Evolutionary conservation across 2,329 filamentous ascomycete species (phyloP).

Genomic region (Ambrosiella cleistominuta): DNA sequence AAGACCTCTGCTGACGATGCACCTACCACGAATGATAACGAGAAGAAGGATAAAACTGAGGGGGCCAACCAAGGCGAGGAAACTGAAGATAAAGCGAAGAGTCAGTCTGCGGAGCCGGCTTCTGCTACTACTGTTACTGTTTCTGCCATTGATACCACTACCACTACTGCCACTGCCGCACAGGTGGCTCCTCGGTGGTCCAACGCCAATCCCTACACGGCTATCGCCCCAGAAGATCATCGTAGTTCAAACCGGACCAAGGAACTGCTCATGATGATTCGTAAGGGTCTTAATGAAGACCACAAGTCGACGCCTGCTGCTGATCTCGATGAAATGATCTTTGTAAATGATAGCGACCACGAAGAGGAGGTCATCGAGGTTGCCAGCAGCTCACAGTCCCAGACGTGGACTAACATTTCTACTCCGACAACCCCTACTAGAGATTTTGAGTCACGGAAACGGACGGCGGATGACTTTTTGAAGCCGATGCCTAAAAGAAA

Average conservation of each 20-base stretch:
- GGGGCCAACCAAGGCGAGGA: neutral
- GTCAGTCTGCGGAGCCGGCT: neutral
- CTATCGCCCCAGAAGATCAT: conserved; percentile 38
- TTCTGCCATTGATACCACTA: no score
- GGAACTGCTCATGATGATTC: conserved; percentile 79
- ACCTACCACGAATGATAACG: neutral
- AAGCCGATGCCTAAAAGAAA: conserved; percentile 37
- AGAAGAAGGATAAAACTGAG: neutral
- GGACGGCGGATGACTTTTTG: conserved; percentile 53
- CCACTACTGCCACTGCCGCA: neutral
- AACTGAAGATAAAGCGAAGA: neutral
- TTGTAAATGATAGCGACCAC: conserved; percentile 52
- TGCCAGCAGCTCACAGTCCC: conserved; percentile 4
- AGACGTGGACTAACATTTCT: conserved; percentile 11
- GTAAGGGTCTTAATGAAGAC: conserved; percentile 60
- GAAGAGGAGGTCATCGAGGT: conserved; percentile 22
- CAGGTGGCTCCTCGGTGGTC: conserved; percentile 59
- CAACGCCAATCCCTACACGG: conserved; percentile 87
- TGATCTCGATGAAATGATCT: conserved; percentile 72
- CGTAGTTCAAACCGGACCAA: conserved; percentile 57
- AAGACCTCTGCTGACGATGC: conserved; percentile 23
- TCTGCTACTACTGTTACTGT: no score
- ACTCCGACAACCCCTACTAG: conserved; percentile 14
- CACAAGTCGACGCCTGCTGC: conserved; percentile 33
- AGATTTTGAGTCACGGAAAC: conserved; percentile 50